phyloP scores from a whole-genome alignment of 495 filamentous ascomycete genomes.

The Podospora pseudocomata region DNA sequence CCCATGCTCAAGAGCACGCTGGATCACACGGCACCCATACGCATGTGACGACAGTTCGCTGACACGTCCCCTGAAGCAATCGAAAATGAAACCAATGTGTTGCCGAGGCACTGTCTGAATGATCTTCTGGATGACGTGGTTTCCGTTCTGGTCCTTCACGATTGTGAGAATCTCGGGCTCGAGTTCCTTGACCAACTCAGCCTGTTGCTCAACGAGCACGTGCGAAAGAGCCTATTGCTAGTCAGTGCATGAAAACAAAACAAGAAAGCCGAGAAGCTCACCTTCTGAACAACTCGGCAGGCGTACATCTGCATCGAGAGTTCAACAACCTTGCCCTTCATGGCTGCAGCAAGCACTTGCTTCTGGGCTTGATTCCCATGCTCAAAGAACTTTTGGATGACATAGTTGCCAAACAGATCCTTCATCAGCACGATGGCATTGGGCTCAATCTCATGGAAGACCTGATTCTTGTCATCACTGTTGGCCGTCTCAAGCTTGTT shows the following conservation, averaged over 20 bases:
- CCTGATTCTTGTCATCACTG: conserved; percentile 92
- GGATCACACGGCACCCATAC: conserved; percentile 92
- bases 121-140: conserved; percentile 94
- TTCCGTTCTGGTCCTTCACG: conserved; percentile 88
- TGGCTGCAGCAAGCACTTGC: conserved; percentile 74
- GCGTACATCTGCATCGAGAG: conserved; percentile 91
- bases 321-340: conserved; percentile 77
- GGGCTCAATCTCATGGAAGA: conserved; percentile 80
- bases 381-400: conserved; percentile 97
- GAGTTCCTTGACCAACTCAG: conserved; percentile 76
- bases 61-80: conserved; percentile 79
- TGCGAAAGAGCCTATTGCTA: conserved; percentile 75
- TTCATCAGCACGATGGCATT: conserved; percentile 89
- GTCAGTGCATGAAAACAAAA: conserved; percentile 15
- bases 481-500: conserved; percentile 92
- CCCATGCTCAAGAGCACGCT: conserved; percentile 86
- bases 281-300: conserved; percentile 94
- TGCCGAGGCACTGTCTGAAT: conserved; percentile 80
- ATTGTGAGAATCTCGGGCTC: conserved; percentile 73
- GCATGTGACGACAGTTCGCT: conserved; percentile 70
- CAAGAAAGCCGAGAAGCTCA: conserved; percentile 27
- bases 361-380: conserved; percentile 95
- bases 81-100: conserved; percentile 85
- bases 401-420: conserved; percentile 97
- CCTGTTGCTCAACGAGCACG: conserved; percentile 87